These are phyloP conservation scores for Xylariaceae sp. DNA, from an alignment of 2,329 filamentous ascomycete species.

Conservation along the genomic window DNA sequence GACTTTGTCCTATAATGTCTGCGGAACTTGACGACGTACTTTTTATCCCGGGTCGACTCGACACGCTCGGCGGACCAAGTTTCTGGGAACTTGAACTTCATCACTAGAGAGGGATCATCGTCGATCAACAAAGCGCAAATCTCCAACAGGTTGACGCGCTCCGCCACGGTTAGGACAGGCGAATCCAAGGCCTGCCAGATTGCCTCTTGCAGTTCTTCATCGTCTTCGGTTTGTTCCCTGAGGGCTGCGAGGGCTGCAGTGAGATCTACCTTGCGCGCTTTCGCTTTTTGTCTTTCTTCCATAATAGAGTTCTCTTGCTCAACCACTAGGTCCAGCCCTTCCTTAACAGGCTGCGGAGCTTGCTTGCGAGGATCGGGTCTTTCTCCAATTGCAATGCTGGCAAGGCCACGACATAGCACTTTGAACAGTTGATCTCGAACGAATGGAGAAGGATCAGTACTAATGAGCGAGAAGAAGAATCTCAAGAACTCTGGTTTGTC, in stretches of 20 bases:
- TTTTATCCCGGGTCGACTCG: constrained; percentile 36
- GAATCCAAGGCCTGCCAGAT: constrained; percentile 60
- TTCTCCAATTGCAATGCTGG: constrained; percentile 69
- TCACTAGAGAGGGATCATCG: constrained; percentile 52
- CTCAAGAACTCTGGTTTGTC: constrained; percentile 61
- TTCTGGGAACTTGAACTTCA: constrained; percentile 55
- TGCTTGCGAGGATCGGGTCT: constrained; percentile 46
- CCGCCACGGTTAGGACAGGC: constrained; percentile 52
- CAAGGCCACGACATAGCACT: constrained; percentile 64
- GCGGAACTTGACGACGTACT: constrained; percentile 35
- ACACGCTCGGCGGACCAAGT: constrained; percentile 50
- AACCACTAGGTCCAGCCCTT: constrained; percentile 56
- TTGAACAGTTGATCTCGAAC: constrained; percentile 67
- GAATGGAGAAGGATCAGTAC: constrained; percentile 68
- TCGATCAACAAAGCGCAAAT: constrained; percentile 59
- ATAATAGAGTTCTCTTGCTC: constrained; percentile 53
- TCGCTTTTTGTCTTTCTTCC: constrained; percentile 53
- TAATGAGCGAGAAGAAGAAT: constrained; percentile 64
- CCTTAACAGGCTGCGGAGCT: constrained; percentile 38
- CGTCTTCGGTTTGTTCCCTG: constrained; percentile 54
- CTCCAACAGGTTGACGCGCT: constrained; percentile 58
- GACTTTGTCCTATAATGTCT: constrained; percentile 38
- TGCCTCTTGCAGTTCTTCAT: constrained; percentile 51
- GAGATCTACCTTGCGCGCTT: constrained; percentile 57
- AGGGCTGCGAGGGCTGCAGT: constrained; percentile 54